Base-by-base conservation (phyloP, 1,139 yeast species). In the Arxiozyma bovina region DNA sequence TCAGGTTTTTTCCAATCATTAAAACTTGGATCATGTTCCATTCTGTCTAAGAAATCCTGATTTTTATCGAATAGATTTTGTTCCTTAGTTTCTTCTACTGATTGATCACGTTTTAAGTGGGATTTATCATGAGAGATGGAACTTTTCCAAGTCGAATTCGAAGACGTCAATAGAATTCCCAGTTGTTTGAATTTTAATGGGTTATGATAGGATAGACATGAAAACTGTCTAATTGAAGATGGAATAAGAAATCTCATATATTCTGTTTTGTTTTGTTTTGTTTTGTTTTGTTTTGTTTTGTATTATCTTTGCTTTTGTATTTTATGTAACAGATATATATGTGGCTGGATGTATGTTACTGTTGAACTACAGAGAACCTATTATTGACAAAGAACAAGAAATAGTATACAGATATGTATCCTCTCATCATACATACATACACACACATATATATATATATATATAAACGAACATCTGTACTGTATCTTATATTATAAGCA, bases 41-140 rank as follows among this genome's bases (percentile, higher is more conserved):
- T 51, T 17, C 57, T 56, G 21, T 65, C 69, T 45, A 67, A 48
- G 40, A 54, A 61, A 38, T 58, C 55, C 55, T 65, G 57, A 57
- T 67, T 68, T 44, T 56, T 57, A 50, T 64, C 66, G 51, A 65
- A 61, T 56, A 63, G 40, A 17, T 56, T 54, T 52, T 67, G 70
- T 46, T 63, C 67, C 40, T 54, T 58, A 40, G 54, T 50, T 55
- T 65, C 64, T 43, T 57, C 61, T 5, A 53, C 43, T 21, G 58
- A 54, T 42, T 57, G 63, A 43, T 60, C 51, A 15, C 53, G 52
- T 56, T 62, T 64, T 47, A 54, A 51, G 30, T 60, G 60, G 23
- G 44, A 30, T 20, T 42, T 48, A 7, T 27, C 42, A 3, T 45
- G 48, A n/a, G 27, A 23, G n/a, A 30, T 23, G 12, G 20, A 27